These are phyloP conservation scores for Adansonia gregorii DNA, from an alignment of 441 rosid genomes.

Conservation along the genomic window DNA sequence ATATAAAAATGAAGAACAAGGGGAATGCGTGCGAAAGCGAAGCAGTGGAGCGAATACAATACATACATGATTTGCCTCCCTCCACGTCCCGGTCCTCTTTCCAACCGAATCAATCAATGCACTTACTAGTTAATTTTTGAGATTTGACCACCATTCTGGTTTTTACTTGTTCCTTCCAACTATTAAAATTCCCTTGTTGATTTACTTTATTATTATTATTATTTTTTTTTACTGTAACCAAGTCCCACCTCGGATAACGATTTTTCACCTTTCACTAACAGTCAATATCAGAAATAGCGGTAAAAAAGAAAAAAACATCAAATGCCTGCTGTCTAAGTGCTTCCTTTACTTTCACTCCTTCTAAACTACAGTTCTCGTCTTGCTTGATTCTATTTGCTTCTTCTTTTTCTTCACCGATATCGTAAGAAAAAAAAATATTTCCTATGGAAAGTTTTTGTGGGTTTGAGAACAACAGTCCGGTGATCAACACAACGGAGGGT, in stretches of 20 bases:
- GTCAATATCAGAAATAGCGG: neutral
- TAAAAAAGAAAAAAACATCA: neutral
- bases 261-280: constrained; percentile 13
- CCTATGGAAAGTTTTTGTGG: constrained; percentile 15
- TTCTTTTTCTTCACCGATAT: neutral
- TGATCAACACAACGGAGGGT: constrained; percentile 24
- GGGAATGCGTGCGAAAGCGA: constrained; percentile 1
- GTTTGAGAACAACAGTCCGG: neutral
- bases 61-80: constrained; percentile 4
- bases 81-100: constrained; percentile 21
- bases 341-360: neutral
- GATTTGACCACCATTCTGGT: constrained; percentile 32
- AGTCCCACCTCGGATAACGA: constrained; percentile 23
- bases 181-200: neutral
- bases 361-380: constrained; percentile 10
- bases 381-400: constrained; percentile 1
- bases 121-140: neutral
- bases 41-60: neutral
- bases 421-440: no score
- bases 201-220: neutral
- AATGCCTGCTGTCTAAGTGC: neutral
- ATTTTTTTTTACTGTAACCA: neutral
- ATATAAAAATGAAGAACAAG: neutral
- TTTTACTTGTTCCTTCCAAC: neutral
- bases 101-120: neutral